Base-by-base conservation (phyloP, 371 early-diverging fungal species). In the Mucor piriformis region DNA sequence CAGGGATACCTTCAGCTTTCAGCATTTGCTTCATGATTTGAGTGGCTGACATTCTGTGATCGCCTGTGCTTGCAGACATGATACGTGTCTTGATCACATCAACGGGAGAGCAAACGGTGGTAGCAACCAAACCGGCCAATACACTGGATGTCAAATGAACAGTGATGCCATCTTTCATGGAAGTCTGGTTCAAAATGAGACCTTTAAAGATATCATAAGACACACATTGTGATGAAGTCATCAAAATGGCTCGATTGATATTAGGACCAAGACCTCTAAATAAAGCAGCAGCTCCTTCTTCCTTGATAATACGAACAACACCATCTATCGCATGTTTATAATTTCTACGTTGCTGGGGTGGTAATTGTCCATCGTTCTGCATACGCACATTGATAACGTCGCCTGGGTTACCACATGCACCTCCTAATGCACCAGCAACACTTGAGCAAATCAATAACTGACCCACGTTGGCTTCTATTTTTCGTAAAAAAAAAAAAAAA, bases 71-170 rank as follows among this genome's bases (percentile, higher is more conserved):
- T n/a, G 81, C 79, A 64, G 86, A 89, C 95, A 96, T 95, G 43
- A 93, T 83, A 24, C 95, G 86, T 0, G 94, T 94, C 74, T 96
- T 96, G 48, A 93, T 81, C 12, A 96, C 95, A 74, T 96, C 96
- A 37, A 92, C 74, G 16, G 94, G 93, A 6, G 92, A 88, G 43
- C 90, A 90, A 0, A 86, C 86, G 3, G 96, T 95, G 0, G 96
- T 96, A 4, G 95, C 93, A 12, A 95, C 88, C 18, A 96, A 78
- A 29, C 92, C 94, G 43, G 95, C 92, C 32, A 91, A 61, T 0
- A 91, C 65, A 71, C 92, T 91, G 5, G 91, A 82, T 15, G 77
- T 64, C 56, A 94, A 91, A 63, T 95, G 95, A 43, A 90, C 77
- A 13, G 54, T 25, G 24, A 90, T 54, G 53, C 85, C 85, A 51